Base-by-base conservation (phyloP, 352 stramenopile species). In the Pythium aphanidermatum region DNA sequence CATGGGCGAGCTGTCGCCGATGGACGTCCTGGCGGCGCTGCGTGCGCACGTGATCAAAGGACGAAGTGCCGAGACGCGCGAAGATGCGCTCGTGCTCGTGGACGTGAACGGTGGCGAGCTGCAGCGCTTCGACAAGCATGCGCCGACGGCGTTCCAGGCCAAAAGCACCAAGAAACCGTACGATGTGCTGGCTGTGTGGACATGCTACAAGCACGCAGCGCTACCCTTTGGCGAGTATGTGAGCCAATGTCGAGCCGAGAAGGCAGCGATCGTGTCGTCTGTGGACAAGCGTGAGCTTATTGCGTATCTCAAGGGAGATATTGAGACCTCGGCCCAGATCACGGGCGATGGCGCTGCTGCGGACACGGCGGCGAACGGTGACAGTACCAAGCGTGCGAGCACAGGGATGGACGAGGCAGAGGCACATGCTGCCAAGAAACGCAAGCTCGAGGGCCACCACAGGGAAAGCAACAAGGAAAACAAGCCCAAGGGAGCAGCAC, bases 271-370 rank as follows among this genome's bases (percentile, higher is more conserved):
- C 67, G 70, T 94, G 10, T 92, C 82, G 13, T 86, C 82, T 0
- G 78, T 94, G 20, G 82, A 94, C 55, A 94, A 94, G 65, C 88
- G 90, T 36, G 82, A 94, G 46, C 70, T 94, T 24, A 69, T 94
- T 45, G 73, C 82, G 36, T 94, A 79, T 54, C 37, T 94, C 9
- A 88, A 87, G 41, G 82, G 82, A 5, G 82, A 94, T 52, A 91
- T 88, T 25, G 82, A 94, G 32, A 64, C 32, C 2, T 89, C 75
- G 46, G 57, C 75, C 10, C 82, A 94, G 66, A 86, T 92, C 26
- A 37, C 70, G 21, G 68, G 68, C 29, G 57, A 49, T 2, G 28
- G 28, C 24, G 34, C n/a, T 5, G 28, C 32, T 7, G 41, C 14
- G 19, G 27, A 25, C 17, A 46, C 26, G 4, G 14, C 27, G 3